phyloP scores from a whole-genome alignment of 768 basidiomycete species.

The Kwoniella newhampshirensis region DNA sequence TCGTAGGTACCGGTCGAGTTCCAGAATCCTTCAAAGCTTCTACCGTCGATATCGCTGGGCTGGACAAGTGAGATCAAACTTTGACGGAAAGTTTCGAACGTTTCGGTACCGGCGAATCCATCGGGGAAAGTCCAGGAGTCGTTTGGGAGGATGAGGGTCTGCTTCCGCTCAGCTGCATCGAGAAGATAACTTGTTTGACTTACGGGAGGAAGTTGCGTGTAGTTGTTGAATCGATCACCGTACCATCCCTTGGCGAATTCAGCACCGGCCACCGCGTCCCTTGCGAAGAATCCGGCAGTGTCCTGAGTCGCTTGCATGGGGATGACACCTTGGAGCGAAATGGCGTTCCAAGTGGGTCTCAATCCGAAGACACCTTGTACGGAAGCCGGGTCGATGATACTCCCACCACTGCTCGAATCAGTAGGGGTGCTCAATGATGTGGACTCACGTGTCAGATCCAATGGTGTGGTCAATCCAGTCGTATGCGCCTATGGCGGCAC shows the following conservation, averaged over 20 bases:
- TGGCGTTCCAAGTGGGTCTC: conserved; percentile 33
- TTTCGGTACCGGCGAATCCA: too few relatives aligned
- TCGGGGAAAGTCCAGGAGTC: too few relatives aligned
- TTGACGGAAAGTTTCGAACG: too few relatives aligned
- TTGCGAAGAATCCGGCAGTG: conserved; percentile 37
- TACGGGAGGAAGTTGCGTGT: conserved; percentile 30
- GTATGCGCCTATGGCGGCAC: conserved; percentile 43
- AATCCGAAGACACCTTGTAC: conserved; percentile 32
- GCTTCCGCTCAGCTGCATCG: too few relatives aligned
- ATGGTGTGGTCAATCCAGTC: conserved; percentile 46
- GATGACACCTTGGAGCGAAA: conserved; percentile 34
- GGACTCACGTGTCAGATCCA: conserved; percentile 50
- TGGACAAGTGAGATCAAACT: too few relatives aligned
- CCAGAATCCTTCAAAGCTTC: too few relatives aligned
- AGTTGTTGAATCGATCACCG: conserved; percentile 19
- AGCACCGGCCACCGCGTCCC: conserved; percentile 29
- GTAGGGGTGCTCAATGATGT: too few relatives aligned
- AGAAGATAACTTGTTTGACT: too few relatives aligned
- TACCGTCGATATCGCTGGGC: too few relatives aligned
- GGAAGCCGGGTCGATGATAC: conserved; percentile 39
- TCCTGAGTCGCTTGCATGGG: conserved; percentile 30
- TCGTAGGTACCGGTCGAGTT: too few relatives aligned
- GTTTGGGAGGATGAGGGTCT: too few relatives aligned
- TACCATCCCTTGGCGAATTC: conserved; percentile 18
- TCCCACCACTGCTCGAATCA: too few relatives aligned